Evolutionary conservation across 192 early-diverging fungal genomes (phyloP), one percentile per base, ranked within the genome.

Genomic region (Coemansia sp.): DNA sequence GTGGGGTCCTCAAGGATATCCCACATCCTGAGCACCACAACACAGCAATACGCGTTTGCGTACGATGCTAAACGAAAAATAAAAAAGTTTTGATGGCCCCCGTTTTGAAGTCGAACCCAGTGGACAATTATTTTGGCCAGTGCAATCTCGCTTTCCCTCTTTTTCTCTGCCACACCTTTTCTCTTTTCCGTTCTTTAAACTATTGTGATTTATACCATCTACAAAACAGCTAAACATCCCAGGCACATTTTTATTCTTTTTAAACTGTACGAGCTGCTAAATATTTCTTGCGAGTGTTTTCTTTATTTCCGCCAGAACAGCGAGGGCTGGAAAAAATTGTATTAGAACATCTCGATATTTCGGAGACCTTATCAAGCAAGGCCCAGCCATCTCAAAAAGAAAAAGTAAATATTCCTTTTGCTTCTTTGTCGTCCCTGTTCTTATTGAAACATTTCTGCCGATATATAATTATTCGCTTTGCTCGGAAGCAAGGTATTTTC

Each of bases 401-500:
- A 35, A 29, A 35, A 35, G 31, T 35, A 35, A 47, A 47, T 57
- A 35, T 57, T 57, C 17, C 6, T 39, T 38, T 31, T 27, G 10
- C 47, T 63, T 19, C 27, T 17, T 27, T 62, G 27, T 12, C 11
- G 27, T 12, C 11, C 37, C 26, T 37, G 23, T 25, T 8, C 31
- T 16, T 39, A 14, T 47, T 47, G 43, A 47, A 47, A 12, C 43
- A 47, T 53, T 41, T 4, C 25, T 6, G 31, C 31, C 31, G 31
- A 35, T 35, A 35, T 35, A 35, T 35, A 7, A 35, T 35, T 35
- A 35, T 35, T 35, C 31, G 21, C 21, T 21, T 35, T 7, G 31
- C 31, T 35, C 7, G 22, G 14, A 26, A 64, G 58, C 12, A 26
- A 64, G 58, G 22, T 19, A 60, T 60, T 47, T 17, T 17, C 41